Base-by-base conservation (phyloP, 768 basidiomycete genomes). In the Boletus subcaerulescens region DNA sequence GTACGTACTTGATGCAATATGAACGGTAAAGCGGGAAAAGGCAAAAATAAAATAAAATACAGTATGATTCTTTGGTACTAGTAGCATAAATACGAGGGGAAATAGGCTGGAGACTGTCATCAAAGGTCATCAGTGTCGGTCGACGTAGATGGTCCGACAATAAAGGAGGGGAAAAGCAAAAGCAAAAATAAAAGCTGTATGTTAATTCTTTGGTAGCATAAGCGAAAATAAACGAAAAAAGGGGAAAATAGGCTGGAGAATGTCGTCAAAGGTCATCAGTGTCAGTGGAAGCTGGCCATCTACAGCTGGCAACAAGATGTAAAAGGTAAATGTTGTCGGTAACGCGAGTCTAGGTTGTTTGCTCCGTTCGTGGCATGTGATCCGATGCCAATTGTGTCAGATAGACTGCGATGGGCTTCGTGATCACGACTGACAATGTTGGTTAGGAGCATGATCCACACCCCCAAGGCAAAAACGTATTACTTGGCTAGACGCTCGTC, bases 401-500 rank as follows among this genome's bases (percentile, higher is more conserved):
- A n/a, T n/a, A n/a, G n/a, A n/a, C n/a, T n/a, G n/a, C n/a, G n/a
- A 68, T 93, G 92, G 14, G 87, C 86, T 73, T 93, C 91, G 53
- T 93, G 76, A 72, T 96, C 93, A 36, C 87, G 87, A 60, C 90
- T 90, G 71, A 42, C 59, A 59, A 65, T 40, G 56, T 32, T 53
- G 52, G 57, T 53, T 62, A 59, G 67, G 56, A 47, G 48, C 52
- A 33, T 48, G 50, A 50, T 33, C 29, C 18, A 24, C 31, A 17
- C 39, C 29, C 29, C n/a, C n/a, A 45, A 51, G 48, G 42, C 47
- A 62, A 57, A 60, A 44, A 41, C 29, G 42, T 52, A 56, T 60
- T 70, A 91, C 91, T 88, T 75, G 93, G 95, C 57, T 98, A 78
- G 45, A 96, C 94, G 65, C 93, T 95, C 78, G 94, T 97, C 71